Evolutionary conservation across 345 rosid genomes (phyloP), one percentile per base, ranked within the genome.

Genomic region (Barbarea vulgaris): DNA sequence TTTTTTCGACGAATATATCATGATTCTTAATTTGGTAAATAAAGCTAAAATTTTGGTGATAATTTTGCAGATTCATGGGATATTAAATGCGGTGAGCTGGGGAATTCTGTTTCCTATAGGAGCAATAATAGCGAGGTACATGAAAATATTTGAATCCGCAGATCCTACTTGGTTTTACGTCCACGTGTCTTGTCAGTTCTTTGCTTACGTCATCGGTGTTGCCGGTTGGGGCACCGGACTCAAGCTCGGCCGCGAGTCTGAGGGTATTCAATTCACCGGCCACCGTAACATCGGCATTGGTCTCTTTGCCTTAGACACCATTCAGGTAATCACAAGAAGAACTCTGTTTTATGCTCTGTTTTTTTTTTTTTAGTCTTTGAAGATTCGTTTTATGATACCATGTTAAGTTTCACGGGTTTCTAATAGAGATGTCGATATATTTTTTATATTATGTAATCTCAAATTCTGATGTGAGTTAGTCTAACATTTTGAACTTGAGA

Each of bases 161-260:
- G 98, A 91, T 85, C 97, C 95, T 14, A 86, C 86, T 0, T 93
- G 98, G 98, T 93, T 93, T 69, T 91, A 93, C 73, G 82, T 89
- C 31, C 98, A 93, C 31, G 87, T 66, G 10, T 67, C 60, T 61
- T 93, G 98, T 74, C 98, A 93, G 69, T 34, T 82, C 50, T 87
- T 91, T 18, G 98, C 86, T 21, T 93, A 90, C 34, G 86, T 64
- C 25, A 78, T 93, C 14, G 98, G 98, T 6, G 93, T 88, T 60
- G 87, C 98, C 25, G 98, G 98, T 2, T 93, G 97, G 98, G 91
- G 78, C 61, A 91, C 91, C 12, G 97, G 98, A n/a, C 61, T 93
- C 39, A 91, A 91, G 75, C 92, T 93, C n/a, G 96, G 98, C 15
- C 66, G 81, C 9, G 86, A 93, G 77, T 91, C 97, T 3, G 15